Evolutionary conservation across 352 stramenopile genomes (phyloP), one percentile per base, ranked within the genome.

Genomic region (Albugo laibachii): DNA sequence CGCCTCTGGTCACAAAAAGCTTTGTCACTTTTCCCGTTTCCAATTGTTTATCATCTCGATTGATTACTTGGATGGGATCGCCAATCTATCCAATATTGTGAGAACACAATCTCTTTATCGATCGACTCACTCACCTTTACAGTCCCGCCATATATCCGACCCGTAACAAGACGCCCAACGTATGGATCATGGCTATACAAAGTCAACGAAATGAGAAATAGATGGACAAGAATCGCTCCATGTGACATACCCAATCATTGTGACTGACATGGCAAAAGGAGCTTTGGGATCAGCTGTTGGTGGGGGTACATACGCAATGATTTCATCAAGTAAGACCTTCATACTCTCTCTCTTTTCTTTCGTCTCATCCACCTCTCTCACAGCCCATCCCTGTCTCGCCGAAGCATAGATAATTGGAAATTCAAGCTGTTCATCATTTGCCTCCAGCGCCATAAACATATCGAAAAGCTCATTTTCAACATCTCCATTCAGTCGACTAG

Each of bases 391-490:
- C 47, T 97, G 73, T 61, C 95, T 92, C 10, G 86, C 93, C 48
- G 80, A 97, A 4, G 92, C 94, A 69, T 96, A 99, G 16, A 98
- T 61, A 43, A 95, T 93, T 8, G 84, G 73, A 64, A 97, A 98
- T 36, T 99, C 92, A 49, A 98, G 80, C 65, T 98, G 93, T 13
- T 97, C 80, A 35, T 97, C 91, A 41, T 78, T 69, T 4, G 92
- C 93, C 49, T 91, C 79, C 41, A 98, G 71, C 4, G 76, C 72
- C 35, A 96, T 88, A 59, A 98, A 98, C 53, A 98, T 86, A 58
- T 98, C 93, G 59, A 98, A 95, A 11, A 98, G 64, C 57, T 98
- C 83, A 56, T 95, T 93, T 70, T 98, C 92, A 27, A 97, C 94
- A 46, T 97, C 88, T 16, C 77, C 77, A 49, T 95, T 93, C 24